phyloP scores from a whole-genome alignment of 192 early-diverging fungal genomes.

The Mycoemilia scoparia region DNA sequence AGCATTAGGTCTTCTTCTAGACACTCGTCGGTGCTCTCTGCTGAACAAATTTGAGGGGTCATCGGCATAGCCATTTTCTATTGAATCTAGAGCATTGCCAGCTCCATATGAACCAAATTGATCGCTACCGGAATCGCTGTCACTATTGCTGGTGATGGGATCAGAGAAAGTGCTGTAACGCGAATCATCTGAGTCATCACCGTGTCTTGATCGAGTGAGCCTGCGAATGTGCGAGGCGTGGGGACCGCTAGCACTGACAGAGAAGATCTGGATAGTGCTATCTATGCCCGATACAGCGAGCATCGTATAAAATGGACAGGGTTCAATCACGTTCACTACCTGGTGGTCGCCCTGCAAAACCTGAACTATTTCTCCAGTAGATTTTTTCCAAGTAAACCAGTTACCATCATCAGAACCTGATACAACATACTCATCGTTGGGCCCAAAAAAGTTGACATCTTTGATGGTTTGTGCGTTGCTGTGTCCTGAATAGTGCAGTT shows the following conservation, averaged over 20 bases:
- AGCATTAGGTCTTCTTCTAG: too few relatives aligned
- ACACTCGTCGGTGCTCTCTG: too few relatives aligned
- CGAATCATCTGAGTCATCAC: too few relatives aligned
- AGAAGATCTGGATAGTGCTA: conserved; percentile 48
- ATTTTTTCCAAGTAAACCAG: conserved; percentile 47
- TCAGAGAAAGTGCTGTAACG: too few relatives aligned
- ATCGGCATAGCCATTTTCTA: too few relatives aligned
- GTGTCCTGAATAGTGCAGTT: conserved; percentile 11
- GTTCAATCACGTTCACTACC: conserved; percentile 36
- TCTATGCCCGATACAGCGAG: conserved; percentile 62
- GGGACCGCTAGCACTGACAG: conserved; percentile 24
- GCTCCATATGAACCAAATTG: too few relatives aligned
- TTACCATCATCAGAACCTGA: conserved; percentile 65
- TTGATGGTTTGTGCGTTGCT: conserved; percentile 40
- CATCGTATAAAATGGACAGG: conserved; percentile 35
- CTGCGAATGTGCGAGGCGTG: too few relatives aligned
- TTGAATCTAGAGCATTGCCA: too few relatives aligned
- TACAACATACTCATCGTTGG: conserved; percentile 44
- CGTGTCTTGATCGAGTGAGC: too few relatives aligned
- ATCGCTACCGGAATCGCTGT: too few relatives aligned
- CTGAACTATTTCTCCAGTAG: conserved; percentile 36
- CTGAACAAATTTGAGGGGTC: too few relatives aligned
- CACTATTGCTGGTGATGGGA: too few relatives aligned
- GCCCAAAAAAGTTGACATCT: conserved; percentile 53
- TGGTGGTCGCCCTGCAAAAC: conserved; percentile 45